Evolutionary conservation across 352 stramenopile species (phyloP).

Genomic region (Phytophthora ramorum): DNA sequence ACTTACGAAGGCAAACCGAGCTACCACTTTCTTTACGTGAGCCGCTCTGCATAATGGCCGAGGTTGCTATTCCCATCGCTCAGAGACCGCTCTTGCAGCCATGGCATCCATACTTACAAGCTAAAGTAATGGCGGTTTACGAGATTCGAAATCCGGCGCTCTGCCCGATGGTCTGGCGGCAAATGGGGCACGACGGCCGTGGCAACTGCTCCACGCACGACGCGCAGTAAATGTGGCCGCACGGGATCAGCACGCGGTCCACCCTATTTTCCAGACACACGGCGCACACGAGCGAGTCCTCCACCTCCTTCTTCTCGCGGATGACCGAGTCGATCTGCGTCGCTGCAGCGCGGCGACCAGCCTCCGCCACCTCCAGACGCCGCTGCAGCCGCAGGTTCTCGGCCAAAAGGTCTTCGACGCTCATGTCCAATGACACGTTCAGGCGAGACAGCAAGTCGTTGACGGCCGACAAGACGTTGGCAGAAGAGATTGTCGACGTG

Average conservation of each 20-base stretch:
- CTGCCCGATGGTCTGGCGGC: conserved; percentile 61
- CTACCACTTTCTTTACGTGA: too few relatives aligned
- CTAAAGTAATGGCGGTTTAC: conserved; percentile 21
- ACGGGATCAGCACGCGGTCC: conserved; percentile 83
- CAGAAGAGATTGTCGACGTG: conserved; percentile 29
- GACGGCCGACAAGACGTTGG: conserved; percentile 74
- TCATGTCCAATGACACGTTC: conserved; percentile 73
- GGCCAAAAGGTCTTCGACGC: conserved; percentile 69
- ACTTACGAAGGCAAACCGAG: not conserved
- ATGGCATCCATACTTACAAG: too few relatives aligned
- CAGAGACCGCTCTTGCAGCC: too few relatives aligned
- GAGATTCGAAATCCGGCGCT: conserved; percentile 77
- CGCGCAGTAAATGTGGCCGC: conserved; percentile 84
- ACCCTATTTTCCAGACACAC: conserved; percentile 87
- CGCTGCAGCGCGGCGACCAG: conserved; percentile 58
- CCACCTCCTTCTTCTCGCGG: conserved; percentile 75
- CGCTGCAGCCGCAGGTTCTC: conserved; percentile 72
- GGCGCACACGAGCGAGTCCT: conserved; percentile 79
- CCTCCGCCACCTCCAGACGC: conserved; percentile 68
- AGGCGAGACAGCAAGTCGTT: conserved; percentile 77
- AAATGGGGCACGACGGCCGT: conserved; percentile 73
- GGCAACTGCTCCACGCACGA: conserved; percentile 70
- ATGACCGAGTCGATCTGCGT: conserved; percentile 74
- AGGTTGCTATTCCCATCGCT: too few relatives aligned
- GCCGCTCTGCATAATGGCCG: too few relatives aligned